phyloP scores from a whole-genome alignment of 441 rosid species.

The Erodium texanum region DNA sequence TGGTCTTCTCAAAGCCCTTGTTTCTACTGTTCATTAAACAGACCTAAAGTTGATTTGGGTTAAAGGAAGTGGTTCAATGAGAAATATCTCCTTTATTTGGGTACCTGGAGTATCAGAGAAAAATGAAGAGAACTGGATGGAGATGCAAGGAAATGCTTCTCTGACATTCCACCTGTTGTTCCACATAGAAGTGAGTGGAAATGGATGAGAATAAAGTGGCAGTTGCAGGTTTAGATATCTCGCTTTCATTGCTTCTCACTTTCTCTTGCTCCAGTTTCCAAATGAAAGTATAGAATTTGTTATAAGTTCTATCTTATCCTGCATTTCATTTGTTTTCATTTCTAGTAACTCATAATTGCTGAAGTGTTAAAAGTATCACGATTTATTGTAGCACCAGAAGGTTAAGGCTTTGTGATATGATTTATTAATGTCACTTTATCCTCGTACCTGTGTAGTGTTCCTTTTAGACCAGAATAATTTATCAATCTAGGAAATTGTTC shows the following conservation, averaged over 20 bases:
- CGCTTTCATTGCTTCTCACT: neutral
- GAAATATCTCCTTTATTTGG: neutral
- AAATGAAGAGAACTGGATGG: neutral
- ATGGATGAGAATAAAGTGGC: neutral
- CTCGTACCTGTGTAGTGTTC: neutral
- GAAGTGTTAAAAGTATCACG: neutral
- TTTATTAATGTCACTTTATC: slow-evolving; percentile 4
- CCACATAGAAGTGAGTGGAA: neutral
- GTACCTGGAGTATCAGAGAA: neutral
- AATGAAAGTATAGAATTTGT: neutral
- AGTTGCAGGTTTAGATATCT: neutral
- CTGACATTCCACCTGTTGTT: neutral
- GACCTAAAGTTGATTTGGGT: neutral
- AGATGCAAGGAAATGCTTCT: neutral
- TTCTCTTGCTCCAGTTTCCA: slow-evolving; percentile 1
- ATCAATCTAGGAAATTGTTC: neutral
- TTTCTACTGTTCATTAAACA: neutral
- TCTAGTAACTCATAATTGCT: neutral
- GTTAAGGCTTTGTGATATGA: neutral
- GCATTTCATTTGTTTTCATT: neutral
- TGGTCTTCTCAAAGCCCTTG: neutral
- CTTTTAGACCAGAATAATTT: neutral
- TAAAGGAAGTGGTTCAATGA: neutral
- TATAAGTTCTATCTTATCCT: neutral
- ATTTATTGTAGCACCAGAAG: neutral